Evolutionary conservation across 306 rosid species (phyloP), one percentile per base, ranked within the genome.

Genomic region (Fagus sylvatica): DNA sequence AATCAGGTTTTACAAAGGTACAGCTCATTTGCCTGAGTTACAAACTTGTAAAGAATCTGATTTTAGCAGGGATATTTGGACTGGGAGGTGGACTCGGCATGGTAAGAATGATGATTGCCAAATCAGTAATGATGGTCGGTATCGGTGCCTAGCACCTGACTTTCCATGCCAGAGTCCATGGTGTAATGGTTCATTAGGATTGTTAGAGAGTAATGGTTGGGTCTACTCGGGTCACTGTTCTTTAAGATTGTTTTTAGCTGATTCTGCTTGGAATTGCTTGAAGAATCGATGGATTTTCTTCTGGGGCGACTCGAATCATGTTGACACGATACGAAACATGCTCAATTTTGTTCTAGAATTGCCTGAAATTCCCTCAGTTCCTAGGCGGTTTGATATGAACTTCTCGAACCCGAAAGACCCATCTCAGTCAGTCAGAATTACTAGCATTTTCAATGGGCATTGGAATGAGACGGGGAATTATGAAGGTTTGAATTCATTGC

Each of bases 261-360:
- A 85, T 66, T 79, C 97, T 76, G 96, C 96, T 79, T 94, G 98
- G 97, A 84, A 90, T 43, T 91, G 97, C 79, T 84, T 91, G 82
- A 86, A 82, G 69, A 87, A 85, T 51, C 42, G 93, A 61, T 94
- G 98, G 97, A 84, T 94, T 78, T 94, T 94, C 91, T 94, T 94
- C 78, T 94, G 96, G 98, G 97, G 98, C 0, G 98, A 94, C 80
- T 94, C 98, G 0, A 94, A 94, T 85, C 98, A 94, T 5, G 98
- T 94, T 2, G 98, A 94, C 79, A 88, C 98, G 0, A 90, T 94
- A 16, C 83, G 97, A 4, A 94, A 94, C 70, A 84, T 90, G 51
- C 94, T 94, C 77, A 90, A 90, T 77, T 94, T 94, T 53, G 79
- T 91, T 22, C 74, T 94, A 71, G 94, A 88, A 84, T 81, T 89